Conservation (phyloP, 2,329 filamentous ascomycete species). For the Microcera coccophila region DNA sequence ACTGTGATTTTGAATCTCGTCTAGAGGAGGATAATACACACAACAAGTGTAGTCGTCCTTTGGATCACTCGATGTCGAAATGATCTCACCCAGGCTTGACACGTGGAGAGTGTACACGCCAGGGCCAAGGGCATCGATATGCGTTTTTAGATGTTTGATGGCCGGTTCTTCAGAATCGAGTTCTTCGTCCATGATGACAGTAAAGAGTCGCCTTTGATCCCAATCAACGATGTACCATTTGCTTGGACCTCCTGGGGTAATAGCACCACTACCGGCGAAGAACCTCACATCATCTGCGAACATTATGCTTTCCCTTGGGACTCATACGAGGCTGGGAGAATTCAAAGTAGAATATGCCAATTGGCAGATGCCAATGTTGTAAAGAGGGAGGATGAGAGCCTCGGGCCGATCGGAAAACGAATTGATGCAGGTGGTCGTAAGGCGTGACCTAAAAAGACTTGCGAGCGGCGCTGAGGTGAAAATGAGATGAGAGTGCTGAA, state of each 20-base stretch:
- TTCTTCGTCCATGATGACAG: conserved; percentile 30
- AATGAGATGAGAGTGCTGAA: too few relatives aligned
- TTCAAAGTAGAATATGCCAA: too few relatives aligned
- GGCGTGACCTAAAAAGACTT: too few relatives aligned
- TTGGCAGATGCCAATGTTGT: too few relatives aligned
- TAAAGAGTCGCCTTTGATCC: conserved; percentile 27
- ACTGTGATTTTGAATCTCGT: neutral
- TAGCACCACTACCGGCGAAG: conserved; percentile 2
- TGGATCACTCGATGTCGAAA: neutral
- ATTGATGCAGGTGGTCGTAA: too few relatives aligned
- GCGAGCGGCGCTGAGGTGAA: too few relatives aligned
- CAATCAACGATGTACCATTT: conserved; percentile 26
- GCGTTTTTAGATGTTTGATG: neutral
- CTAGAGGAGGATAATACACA: neutral
- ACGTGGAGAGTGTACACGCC: neutral
- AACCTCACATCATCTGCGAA: too few relatives aligned
- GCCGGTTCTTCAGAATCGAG: conserved; percentile 9
- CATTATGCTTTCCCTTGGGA: too few relatives aligned
- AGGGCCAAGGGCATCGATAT: neutral
- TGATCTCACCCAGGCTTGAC: neutral
- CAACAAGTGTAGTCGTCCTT: neutral
- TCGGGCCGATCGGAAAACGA: too few relatives aligned
- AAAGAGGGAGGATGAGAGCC: too few relatives aligned
- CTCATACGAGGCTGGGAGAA: too few relatives aligned
- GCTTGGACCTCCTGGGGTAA: conserved; percentile 18